These are phyloP conservation scores for Somion occarium DNA, from an alignment of 1,284 basidiomycete genomes.

Conservation along the genomic window DNA sequence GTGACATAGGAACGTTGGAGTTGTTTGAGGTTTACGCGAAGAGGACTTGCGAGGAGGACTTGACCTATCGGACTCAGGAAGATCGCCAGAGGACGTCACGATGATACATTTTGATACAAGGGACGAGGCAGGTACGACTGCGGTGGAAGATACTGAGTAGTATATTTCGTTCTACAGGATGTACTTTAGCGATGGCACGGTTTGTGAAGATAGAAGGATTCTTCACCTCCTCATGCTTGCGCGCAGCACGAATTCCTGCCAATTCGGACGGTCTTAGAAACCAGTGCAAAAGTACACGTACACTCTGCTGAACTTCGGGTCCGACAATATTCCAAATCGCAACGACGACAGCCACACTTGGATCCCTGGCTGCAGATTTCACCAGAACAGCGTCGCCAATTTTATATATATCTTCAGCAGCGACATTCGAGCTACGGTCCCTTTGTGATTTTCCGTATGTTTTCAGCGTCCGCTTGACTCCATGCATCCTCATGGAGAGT, in stretches of 20 bases:
- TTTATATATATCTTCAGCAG: slow-evolving; percentile 30
- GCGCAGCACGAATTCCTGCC: slow-evolving; percentile 48
- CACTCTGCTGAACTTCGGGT: slow-evolving; percentile 27
- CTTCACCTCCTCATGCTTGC: slow-evolving; percentile 52
- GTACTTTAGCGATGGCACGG: no score
- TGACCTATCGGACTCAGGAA: neutral
- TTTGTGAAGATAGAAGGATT: no score
- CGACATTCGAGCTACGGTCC: slow-evolving; percentile 1
- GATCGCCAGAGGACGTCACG: slow-evolving; percentile 28
- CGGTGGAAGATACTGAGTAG: slow-evolving; percentile 48
- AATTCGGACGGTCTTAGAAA: slow-evolving; percentile 62
- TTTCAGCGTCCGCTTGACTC: slow-evolving; percentile 7
- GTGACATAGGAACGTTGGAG: slow-evolving; percentile 41
- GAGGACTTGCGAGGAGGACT: neutral
- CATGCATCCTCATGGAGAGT: slow-evolving; percentile 4
- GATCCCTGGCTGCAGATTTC: slow-evolving; percentile 43
- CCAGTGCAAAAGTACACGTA: slow-evolving; percentile 64
- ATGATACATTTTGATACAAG: slow-evolving; percentile 45
- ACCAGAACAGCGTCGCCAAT: slow-evolving; percentile 66
- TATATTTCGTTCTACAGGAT: slow-evolving; percentile 78
- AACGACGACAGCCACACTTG: slow-evolving; percentile 61
- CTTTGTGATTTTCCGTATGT: slow-evolving; percentile 17
- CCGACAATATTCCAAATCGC: slow-evolving; percentile 56
- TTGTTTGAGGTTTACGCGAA: neutral
- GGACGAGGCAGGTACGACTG: slow-evolving; percentile 42